Base-by-base conservation (phyloP, 2,329 filamentous ascomycete species). In the Beauveria varroae region DNA sequence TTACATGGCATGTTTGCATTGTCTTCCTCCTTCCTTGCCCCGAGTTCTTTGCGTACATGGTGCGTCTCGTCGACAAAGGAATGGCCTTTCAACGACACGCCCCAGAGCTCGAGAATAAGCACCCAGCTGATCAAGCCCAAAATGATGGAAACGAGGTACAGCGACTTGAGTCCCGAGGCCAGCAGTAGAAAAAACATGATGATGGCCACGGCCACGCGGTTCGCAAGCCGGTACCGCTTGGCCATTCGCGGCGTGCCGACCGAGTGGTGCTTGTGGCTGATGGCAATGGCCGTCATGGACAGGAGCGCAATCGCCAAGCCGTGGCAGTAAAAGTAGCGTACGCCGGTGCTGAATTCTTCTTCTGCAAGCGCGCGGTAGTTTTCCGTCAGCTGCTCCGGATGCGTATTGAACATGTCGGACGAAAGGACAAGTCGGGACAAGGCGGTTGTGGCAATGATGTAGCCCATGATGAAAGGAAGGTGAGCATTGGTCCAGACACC, bases 301-400 rank as follows among this genome's bases (percentile, higher is more conserved):
- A 79, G 68, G 5, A 87, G 71, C 0, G 83, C 77, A 16, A 84
- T 72, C 26, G 80, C 83, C 2, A 87, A 75, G 1, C 86, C 85
- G n/a, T 76, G 78, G 69, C 84, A 87, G 70, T 87, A 88, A 70
- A 84, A 87, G 76, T 83, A 86, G 16, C 83, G 78, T 20, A 86
- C 75, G 2, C 82, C 84, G 8, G 71, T 63, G 6, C 74, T 68
- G n/a, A 87, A 73, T n/a, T 82, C 73, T 0, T 72, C 70, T 60
- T 81, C 79, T 1, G 81, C 80, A 51, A 77, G 76, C 1, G 72
- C 71, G 22, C 75, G 71, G 67, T 85, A 86, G 16, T 74, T 69
- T 30, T 81, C 77, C 7, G 79, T 81, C 0, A 88, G 73, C 37
- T 76, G 73, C 9, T 82, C 73, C 1, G 76, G 63, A 41, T 82